Base-by-base conservation (phyloP, 2,329 filamentous ascomycete genomes). In the Apiospora hydei region DNA sequence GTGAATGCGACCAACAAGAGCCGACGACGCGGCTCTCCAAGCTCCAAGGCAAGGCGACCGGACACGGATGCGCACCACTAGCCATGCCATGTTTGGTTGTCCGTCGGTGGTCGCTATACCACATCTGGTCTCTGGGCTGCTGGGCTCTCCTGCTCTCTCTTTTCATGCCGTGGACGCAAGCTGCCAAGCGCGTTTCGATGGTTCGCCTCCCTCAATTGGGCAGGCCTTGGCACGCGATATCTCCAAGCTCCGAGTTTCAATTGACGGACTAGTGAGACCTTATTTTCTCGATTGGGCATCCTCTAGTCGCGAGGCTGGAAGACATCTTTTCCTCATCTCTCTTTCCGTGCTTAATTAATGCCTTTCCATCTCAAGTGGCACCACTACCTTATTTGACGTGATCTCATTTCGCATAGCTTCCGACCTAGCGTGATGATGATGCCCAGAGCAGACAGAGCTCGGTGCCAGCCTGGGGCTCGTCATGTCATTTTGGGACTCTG, bases 1-100 rank as follows among this genome's bases (percentile, higher is more conserved):
- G 34, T 64, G 34, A 64, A 64, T 64, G 57, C 34, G 57, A 24
- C 57, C 57, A 64, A 64, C 57, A 64, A 64, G 34, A 64, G 57
- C 57, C 57, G 57, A 38, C 30, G 21, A 64, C n/a, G 57, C 30
- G 21, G 57, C 57, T 64, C 57, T 61, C 51, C 10, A 43, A 43
- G 41, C 10, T 38, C 51, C 51, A 34, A 30, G 26, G 24, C 26
- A 57, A 21, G 16, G 53, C 57, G n/a, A 64, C 16, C 16, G 8
- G 18, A 57, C 24, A 34, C 51, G 57, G 34, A 41, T 41, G 57
- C 57, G 57, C 57, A 38, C 30, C 57, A 64, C 41, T 41, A 38
- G 53, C 53, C 53, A 64, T 30, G 26, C 34, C 34, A 38, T 41
- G 1, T 13, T 7, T 61, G 53, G 16, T 38, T 61, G 3, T 61